phyloP scores from a whole-genome alignment of 129 eudicot species.

The Arctium minus region DNA sequence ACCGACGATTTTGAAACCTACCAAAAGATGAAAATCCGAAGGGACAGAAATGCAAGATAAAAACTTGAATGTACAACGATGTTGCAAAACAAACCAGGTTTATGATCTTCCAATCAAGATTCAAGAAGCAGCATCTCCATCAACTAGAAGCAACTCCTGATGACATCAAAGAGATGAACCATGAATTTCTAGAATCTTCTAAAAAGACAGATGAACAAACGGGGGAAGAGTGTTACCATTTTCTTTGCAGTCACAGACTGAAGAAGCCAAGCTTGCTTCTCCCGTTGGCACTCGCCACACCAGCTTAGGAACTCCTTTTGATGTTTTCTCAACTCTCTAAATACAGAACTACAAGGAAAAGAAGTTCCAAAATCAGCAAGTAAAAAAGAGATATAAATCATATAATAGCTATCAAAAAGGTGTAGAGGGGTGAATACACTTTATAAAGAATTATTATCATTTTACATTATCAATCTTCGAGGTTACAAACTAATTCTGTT shows the following conservation, averaged over 20 bases:
- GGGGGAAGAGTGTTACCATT: slow-evolving; percentile 34
- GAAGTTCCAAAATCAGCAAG: neutral
- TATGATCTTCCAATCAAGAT: neutral
- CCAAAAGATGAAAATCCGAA: neutral
- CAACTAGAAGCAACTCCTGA: slow-evolving; percentile 53
- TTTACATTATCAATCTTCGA: neutral
- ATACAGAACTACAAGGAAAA: slow-evolving; percentile 53
- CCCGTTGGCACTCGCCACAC: slow-evolving; percentile 84
- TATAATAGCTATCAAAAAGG: no score
- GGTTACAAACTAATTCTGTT: neutral
- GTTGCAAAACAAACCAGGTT: slow-evolving; percentile 6
- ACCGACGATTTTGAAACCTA: neutral
- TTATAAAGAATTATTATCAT: no score
- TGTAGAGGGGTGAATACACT: no score
- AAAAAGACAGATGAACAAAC: neutral
- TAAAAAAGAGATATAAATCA: neutral
- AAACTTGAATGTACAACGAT: slow-evolving; percentile 6
- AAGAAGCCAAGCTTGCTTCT: slow-evolving; percentile 70
- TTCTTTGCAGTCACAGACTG: slow-evolving; percentile 54
- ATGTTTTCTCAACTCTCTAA: slow-evolving; percentile 75
- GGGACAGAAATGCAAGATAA: neutral
- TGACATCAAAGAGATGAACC: neutral
- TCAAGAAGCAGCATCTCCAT: slow-evolving; percentile 37
- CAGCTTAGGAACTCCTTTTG: slow-evolving; percentile 71
- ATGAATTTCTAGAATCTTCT: neutral